phyloP scores from a whole-genome alignment of 2,329 filamentous ascomycete species.

The Cordyceps tenuipes region DNA sequence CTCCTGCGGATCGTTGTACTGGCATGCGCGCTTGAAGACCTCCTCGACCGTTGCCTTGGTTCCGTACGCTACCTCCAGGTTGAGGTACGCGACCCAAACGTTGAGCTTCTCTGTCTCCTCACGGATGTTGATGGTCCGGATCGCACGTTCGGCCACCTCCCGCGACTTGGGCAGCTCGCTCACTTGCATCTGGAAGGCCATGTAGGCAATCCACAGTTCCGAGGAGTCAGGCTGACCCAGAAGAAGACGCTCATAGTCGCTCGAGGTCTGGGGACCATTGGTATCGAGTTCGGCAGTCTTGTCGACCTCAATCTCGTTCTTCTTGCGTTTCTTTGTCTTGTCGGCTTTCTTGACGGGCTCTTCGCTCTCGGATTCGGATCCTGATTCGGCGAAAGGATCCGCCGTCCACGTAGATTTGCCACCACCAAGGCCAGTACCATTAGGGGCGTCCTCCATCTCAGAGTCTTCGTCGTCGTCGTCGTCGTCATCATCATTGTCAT shows the following conservation, averaged over 20 bases:
- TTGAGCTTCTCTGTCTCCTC: slow-evolving; percentile 92
- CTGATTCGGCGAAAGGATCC: slow-evolving; percentile 54
- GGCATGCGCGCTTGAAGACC: slow-evolving; percentile 84
- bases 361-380: slow-evolving; percentile 37
- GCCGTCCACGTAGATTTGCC: slow-evolving; percentile 86
- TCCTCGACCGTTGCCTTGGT: slow-evolving; percentile 74
- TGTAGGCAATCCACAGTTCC: slow-evolving; percentile 89
- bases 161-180: slow-evolving; percentile 83
- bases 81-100: slow-evolving; percentile 89
- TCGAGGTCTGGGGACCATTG: slow-evolving; percentile 78
- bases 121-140: slow-evolving; percentile 82
- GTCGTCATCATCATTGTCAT: slow-evolving; percentile 34
- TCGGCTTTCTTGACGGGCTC: slow-evolving; percentile 34
- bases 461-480: slow-evolving; percentile 17
- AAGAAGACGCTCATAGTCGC: slow-evolving; percentile 88
- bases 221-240: slow-evolving; percentile 92
- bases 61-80: slow-evolving; percentile 87
- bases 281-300: slow-evolving; percentile 85
- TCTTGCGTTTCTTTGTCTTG: slow-evolving; percentile 69
- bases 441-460: slow-evolving; percentile 20
- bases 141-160: slow-evolving; percentile 80
- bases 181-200: slow-evolving; percentile 95
- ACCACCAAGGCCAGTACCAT: slow-evolving; percentile 52
- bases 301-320: slow-evolving; percentile 74
- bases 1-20: slow-evolving; percentile 87